Percentiles rank a stretch among this genome's conserved stretches.
phyloP scores from a whole-genome alignment of 768 basidiomycete species.

The Steccherinum ochraceum region DNA sequence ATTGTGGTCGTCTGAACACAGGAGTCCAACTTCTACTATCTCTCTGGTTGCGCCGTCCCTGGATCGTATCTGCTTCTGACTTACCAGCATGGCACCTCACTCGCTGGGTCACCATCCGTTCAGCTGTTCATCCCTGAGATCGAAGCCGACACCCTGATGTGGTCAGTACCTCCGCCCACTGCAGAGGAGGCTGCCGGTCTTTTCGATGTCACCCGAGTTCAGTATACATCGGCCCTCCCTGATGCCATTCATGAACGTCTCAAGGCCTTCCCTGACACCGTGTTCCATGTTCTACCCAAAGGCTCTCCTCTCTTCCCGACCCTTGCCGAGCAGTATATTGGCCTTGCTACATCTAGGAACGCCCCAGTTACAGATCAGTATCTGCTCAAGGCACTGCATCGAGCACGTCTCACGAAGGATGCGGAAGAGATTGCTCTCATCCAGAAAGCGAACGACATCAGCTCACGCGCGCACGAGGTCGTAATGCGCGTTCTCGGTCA shows the following conservation, averaged over 20 bases:
- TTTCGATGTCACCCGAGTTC: slow-evolving; percentile 56
- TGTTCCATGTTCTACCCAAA: slow-evolving; percentile 62
- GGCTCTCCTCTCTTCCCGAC: slow-evolving; percentile 46
- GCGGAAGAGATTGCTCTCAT: slow-evolving; percentile 68
- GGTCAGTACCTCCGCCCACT: slow-evolving; percentile 81
- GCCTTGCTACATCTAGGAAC: slow-evolving; percentile 28
- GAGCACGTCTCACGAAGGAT: slow-evolving; percentile 75
- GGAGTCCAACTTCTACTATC: slow-evolving; percentile 88
- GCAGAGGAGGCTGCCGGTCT: slow-evolving; percentile 46
- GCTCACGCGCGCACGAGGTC: slow-evolving; percentile 83
- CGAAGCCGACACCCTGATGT: slow-evolving; percentile 72
- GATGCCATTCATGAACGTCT: slow-evolving; percentile 39
- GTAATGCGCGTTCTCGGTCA: slow-evolving; percentile 88
- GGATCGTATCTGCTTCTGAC: slow-evolving; percentile 59
- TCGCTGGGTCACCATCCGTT: slow-evolving; percentile 35
- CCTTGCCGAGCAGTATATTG: slow-evolving; percentile 37
- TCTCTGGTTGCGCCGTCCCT: slow-evolving; percentile 75
- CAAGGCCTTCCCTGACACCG: slow-evolving; percentile 43
- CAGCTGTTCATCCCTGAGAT: slow-evolving; percentile 78
- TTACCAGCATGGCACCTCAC: slow-evolving; percentile 44
- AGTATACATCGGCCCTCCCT: slow-evolving; percentile 41
- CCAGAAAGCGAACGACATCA: slow-evolving; percentile 76
- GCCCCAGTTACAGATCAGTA: slow-evolving; percentile 48
- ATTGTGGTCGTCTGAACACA: slow-evolving; percentile 12
- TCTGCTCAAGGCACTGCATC: slow-evolving; percentile 75